Base-by-base conservation (phyloP, 2,329 filamentous ascomycete species). In the Orbilia javanica region DNA sequence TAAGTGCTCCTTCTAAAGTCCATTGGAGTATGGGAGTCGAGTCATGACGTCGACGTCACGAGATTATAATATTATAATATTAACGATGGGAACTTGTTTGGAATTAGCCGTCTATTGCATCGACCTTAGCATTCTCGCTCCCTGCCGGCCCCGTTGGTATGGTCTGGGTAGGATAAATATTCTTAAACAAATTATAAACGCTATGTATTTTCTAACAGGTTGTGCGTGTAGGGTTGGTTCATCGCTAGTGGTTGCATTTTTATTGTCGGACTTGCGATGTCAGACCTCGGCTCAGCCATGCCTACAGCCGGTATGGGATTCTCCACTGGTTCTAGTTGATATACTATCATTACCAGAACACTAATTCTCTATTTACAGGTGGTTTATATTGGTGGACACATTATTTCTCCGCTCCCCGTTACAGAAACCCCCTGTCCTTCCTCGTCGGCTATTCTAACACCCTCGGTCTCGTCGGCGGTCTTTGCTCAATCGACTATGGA, bases 381-480 rank as follows among this genome's bases (percentile, higher is more conserved):
- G 88, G 88, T 0, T 83, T 90, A 1, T 89, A 89, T 81, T 90
- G 85, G 83, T 87, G 87, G 87, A 89, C 88, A 4, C 88, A 90
- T 80, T 88, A 88, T 82, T 89, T 89, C 81, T 86, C 87, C 8
- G 86, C 85, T 1, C 86, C 87, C 2, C 86, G 86, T 50, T 88
- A 85, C 75, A 86, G 87, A 75, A 89, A 89, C 81, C 86, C 88
- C 3, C 82, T 90, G 22, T 4, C 73, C 13, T 77, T 77, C 52
- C 57, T 77, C 10, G 73, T 77, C 22, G 73, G 73, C 5, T 77
- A 77, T 22, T 71, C 66, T 20, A 77, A 77, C 39, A 77, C 67
- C 7, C 60, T 77, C 5, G 73, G 73, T n/a, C 82, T 89, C 6
- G 85, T 90, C 11, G 89, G 88, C 34, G 89, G 88, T 1, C 84